Evolutionary conservation across 768 basidiomycete genomes (phyloP).

Genomic region (Russula griseocarnosa): DNA sequence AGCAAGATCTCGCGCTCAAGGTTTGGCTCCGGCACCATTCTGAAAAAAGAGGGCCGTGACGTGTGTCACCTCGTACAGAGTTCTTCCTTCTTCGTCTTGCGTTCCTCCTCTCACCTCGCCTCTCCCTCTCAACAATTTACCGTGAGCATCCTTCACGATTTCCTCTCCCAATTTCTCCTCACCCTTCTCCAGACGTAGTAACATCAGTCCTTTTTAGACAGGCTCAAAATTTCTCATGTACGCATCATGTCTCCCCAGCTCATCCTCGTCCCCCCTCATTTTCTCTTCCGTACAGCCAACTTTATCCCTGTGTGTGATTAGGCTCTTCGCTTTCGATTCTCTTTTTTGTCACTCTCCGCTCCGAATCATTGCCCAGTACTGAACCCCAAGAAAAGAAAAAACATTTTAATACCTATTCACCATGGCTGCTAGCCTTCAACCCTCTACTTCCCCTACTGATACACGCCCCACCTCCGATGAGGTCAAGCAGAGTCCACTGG

Average conservation of each 20-base stretch:
- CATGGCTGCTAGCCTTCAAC: too few species aligned
- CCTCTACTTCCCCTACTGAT: too few species aligned
- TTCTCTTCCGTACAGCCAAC: conserved; percentile 37
- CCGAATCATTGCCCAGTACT: too few species aligned
- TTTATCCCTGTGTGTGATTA: conserved; percentile 64
- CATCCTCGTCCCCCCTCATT: conserved; percentile 30
- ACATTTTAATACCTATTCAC: too few species aligned
- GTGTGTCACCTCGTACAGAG: too few species aligned
- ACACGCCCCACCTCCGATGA: too few species aligned
- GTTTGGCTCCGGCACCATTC: too few species aligned
- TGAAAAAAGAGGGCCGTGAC: too few species aligned
- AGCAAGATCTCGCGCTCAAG: too few species aligned
- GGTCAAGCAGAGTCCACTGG: too few species aligned
- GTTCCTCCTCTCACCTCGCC: conserved; percentile 19
- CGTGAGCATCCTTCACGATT: conserved; percentile 16
- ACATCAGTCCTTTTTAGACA: conserved; percentile 75
- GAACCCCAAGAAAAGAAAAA: too few species aligned
- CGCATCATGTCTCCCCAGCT: conserved; percentile 27
- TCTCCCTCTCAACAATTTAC: conserved; percentile 21
- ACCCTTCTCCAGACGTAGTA: conserved; percentile 49
- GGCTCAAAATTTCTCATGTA: conserved; percentile 69
- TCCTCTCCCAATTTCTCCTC: conserved; percentile 12
- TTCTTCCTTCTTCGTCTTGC: conserved; percentile 10
- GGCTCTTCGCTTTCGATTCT: conserved; percentile 42
- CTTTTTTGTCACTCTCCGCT: too few species aligned